Conservation (phyloP, 2,329 filamentous ascomycete genomes). For the Aspergillus phoenicis region DNA sequence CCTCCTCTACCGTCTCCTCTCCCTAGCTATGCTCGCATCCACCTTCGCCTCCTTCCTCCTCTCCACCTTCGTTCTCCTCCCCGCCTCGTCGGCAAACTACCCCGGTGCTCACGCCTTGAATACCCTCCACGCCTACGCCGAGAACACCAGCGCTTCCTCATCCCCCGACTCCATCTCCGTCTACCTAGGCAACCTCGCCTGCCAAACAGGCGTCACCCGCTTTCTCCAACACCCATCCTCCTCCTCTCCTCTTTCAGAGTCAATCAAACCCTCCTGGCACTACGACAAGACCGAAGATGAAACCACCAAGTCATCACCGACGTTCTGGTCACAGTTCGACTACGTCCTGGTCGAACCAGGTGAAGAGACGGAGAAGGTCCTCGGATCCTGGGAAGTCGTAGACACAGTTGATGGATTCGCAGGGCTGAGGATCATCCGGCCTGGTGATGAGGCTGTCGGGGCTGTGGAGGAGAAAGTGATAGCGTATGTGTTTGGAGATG, state of each 20-base stretch:
- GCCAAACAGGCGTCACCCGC: constrained; percentile 64
- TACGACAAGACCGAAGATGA: constrained; percentile 65
- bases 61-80: constrained; percentile 71
- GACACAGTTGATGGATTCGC: constrained; percentile 55
- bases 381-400: constrained; percentile 55
- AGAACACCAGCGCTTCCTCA: constrained; percentile 2
- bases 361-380: constrained; percentile 24
- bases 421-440: constrained; percentile 52
- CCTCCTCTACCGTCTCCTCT: constrained; percentile 56
- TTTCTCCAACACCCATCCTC: constrained; percentile 53
- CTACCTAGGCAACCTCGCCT: constrained; percentile 63
- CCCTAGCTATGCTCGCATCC: constrained; percentile 60
- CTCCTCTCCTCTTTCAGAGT: not conserved
- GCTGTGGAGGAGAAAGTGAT: constrained; percentile 40
- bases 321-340: constrained; percentile 62
- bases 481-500: constrained; percentile 37
- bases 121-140: constrained; percentile 39
- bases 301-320: constrained; percentile 47
- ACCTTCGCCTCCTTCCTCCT: constrained; percentile 61
- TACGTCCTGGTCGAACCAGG: constrained; percentile 58
- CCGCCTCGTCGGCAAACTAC: constrained; percentile 86
- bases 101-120: constrained; percentile 80
- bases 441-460: constrained; percentile 36
- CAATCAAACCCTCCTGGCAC: constrained; percentile 49
- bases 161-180: constrained; percentile 41